Conservation (phyloP, 108 stramenopile species). For the Skeletonema grethae region DNA sequence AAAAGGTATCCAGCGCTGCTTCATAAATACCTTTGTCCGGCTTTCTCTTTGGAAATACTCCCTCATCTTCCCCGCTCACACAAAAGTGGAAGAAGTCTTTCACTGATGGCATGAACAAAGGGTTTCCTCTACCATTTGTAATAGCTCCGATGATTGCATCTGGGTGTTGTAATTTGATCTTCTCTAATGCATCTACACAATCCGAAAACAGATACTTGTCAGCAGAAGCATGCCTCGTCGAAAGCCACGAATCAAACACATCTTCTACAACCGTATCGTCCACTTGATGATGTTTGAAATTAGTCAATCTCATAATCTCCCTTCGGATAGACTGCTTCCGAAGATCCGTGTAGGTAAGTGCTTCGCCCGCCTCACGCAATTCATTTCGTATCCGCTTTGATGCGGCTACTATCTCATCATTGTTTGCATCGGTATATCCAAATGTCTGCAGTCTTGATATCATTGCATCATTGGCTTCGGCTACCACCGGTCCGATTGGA, state of each 20-base stretch:
- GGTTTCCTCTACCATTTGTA: constrained; percentile 76
- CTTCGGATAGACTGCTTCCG: constrained; percentile 57
- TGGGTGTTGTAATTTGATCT: constrained; percentile 37
- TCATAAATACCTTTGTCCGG: constrained; percentile 68
- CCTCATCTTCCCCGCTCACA: constrained; percentile 72
- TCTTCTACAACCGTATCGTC: constrained; percentile 35
- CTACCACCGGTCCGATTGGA: constrained; percentile 51
- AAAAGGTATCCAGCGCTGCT: constrained; percentile 40
- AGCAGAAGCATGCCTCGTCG: constrained; percentile 63
- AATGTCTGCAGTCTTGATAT: constrained; percentile 6
- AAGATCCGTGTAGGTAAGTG: constrained; percentile 59
- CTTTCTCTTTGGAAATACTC: constrained; percentile 62
- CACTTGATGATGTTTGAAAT: background rate
- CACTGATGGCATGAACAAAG: constrained; percentile 57
- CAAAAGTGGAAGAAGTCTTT: constrained; percentile 67
- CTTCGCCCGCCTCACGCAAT: constrained; percentile 26
- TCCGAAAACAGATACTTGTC: constrained; percentile 57
- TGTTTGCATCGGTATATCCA: constrained; percentile 36
- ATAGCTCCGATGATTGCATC: constrained; percentile 62
- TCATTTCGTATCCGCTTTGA: constrained; percentile 53
- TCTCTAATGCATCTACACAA: constrained; percentile 35
- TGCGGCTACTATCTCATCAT: constrained; percentile 40
- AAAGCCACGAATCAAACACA: constrained; percentile 61
- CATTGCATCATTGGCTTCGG: constrained; percentile 54
- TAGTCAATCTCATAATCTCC: constrained; percentile 15